Evolutionary conservation across 345 rosid genomes (phyloP).

Genomic region (Camelina neglecta): DNA sequence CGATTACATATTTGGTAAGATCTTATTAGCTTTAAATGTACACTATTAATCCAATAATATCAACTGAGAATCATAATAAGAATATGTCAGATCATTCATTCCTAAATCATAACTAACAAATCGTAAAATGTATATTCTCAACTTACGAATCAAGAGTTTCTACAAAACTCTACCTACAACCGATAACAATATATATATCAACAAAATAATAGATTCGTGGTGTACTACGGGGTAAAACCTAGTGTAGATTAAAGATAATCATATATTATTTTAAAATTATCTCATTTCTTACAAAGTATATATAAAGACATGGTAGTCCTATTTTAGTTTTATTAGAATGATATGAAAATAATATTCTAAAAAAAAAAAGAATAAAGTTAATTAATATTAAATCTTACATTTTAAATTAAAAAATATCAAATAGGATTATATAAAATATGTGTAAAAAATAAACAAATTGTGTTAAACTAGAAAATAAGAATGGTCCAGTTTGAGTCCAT

Average conservation of each 20-base stretch:
- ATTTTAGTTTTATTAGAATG: not conserved
- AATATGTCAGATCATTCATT: too few relatives aligned
- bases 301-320: not conserved
- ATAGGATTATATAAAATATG: not conserved
- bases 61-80: too few relatives aligned
- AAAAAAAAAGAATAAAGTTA: not conserved
- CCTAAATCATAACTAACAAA: too few relatives aligned
- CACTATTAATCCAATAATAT: too few relatives aligned
- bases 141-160: too few relatives aligned
- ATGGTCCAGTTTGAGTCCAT: slow-evolving; percentile 53
- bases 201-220: too few relatives aligned
- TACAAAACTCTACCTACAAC: too few relatives aligned
- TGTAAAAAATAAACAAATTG: not conserved
- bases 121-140: too few relatives aligned
- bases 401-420: not conserved
- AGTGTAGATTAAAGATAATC: not conserved
- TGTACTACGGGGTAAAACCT: too few relatives aligned
- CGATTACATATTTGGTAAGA: too few relatives aligned
- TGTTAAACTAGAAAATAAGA: slow-evolving; percentile 27
- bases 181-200: too few relatives aligned
- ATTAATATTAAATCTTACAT: not conserved
- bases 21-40: too few relatives aligned
- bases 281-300: not conserved
- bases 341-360: not conserved
- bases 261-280: not conserved